These are phyloP conservation scores for Aaosphaeria pasadenensis DNA, from an alignment of 2,329 filamentous ascomycete genomes.

Conservation along the genomic window DNA sequence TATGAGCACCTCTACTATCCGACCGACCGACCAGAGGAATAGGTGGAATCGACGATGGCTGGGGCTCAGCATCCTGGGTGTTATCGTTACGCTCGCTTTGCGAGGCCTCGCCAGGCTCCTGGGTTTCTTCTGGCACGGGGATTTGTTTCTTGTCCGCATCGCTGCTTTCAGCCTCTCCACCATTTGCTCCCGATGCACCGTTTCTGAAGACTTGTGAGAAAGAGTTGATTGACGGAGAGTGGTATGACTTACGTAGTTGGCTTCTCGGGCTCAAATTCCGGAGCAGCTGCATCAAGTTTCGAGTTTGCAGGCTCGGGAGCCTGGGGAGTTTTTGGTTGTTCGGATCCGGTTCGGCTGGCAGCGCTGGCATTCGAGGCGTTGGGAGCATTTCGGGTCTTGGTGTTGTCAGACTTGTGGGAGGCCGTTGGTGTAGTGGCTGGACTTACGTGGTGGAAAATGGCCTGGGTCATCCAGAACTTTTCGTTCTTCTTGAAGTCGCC, in stretches of 20 bases:
- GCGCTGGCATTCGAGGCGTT: constrained; percentile 16
- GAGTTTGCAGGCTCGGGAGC: constrained; percentile 35
- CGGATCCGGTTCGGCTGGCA: constrained; percentile 21
- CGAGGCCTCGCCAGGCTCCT: no score
- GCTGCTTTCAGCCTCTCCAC: no score
- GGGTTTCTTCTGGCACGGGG: no score
- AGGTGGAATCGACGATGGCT: not conserved
- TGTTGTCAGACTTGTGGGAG: no score
- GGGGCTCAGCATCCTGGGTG: no score
- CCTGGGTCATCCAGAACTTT: constrained; percentile 69
- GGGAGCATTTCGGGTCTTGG: not conserved
- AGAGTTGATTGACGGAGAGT: no score
- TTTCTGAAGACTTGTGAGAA: no score
- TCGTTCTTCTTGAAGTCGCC: constrained; percentile 67
- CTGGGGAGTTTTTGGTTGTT: constrained; percentile 41
- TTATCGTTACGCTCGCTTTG: no score
- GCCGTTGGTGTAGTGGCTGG: constrained; percentile 37
- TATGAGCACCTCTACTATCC: not conserved
- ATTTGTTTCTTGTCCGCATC: no score
- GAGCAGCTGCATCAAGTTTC: constrained; percentile 52
- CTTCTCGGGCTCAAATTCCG: constrained; percentile 59
- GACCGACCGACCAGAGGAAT: not conserved
- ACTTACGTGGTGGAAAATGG: constrained; percentile 60
- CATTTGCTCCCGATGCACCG: no score
- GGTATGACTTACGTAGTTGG: no score